Base-by-base conservation (phyloP, 345 rosid genomes). In the Lepidium aucheri region DNA sequence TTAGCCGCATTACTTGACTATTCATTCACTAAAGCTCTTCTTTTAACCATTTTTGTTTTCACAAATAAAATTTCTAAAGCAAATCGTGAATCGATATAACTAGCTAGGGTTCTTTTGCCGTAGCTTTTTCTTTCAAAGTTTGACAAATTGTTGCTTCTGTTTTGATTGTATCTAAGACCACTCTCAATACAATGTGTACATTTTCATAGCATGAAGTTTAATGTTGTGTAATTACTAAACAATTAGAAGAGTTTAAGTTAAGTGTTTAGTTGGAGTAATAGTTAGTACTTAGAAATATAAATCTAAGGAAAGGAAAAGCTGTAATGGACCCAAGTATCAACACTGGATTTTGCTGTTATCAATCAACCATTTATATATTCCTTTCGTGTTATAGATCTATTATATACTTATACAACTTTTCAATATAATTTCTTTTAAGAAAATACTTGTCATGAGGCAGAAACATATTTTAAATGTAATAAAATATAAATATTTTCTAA, bases 1-100 rank as follows among this genome's bases (percentile, higher is more conserved):
- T 58, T 52, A 17, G 77, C 77, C 77, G 77, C 77, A 73, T 60
- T 67, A 11, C 67, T 67, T 74, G 77, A 74, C 77, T 67, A 67
- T 74, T 73, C 77, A 60, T 73, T 60, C 63, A 41, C 45, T n/a
- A n/a, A n/a, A n/a, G n/a, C n/a, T n/a, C n/a, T n/a, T n/a, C n/a
- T n/a, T n/a, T n/a, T n/a, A n/a, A n/a, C n/a, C n/a, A n/a, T n/a
- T n/a, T n/a, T n/a, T n/a, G n/a, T n/a, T n/a, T n/a, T n/a, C n/a
- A n/a, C n/a, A n/a, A n/a, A n/a, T n/a, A n/a, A n/a, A n/a, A n/a
- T n/a, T n/a, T n/a, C n/a, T n/a, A 71, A 62, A 71, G 56, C 42
- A 39, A 54, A 45, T 71, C 46, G 34, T 63, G 15, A 8, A 35
- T 9, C 35, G 30, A 26, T 35, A 15, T 63, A 8, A 20, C 39